Evolutionary conservation across 2,329 filamentous ascomycete species (phyloP).

Genomic region (Curvularia spicifera): DNA sequence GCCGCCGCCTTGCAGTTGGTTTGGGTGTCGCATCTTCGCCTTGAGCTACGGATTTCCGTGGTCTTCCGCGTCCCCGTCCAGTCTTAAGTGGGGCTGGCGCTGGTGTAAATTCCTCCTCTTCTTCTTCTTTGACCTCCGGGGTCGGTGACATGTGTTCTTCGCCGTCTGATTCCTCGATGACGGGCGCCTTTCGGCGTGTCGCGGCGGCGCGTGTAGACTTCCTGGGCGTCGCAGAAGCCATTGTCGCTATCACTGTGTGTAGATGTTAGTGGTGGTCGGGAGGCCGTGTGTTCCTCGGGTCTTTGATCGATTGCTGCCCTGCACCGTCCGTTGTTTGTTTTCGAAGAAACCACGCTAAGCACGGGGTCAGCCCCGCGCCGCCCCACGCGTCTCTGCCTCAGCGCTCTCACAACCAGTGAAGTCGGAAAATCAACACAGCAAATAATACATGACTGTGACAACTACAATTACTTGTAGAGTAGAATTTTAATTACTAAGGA

Average conservation of each 20-base stretch:
- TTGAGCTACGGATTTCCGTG: slow-evolving; percentile 50
- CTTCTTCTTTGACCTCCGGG: slow-evolving; percentile 59
- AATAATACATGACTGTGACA: too few species aligned
- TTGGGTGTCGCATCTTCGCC: slow-evolving; percentile 53
- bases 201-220: slow-evolving; percentile 67
- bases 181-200: slow-evolving; percentile 69
- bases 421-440: too few species aligned
- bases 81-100: slow-evolving; percentile 70
- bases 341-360: slow-evolving; percentile 29
- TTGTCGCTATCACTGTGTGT: slow-evolving; percentile 33
- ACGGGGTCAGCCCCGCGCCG: slow-evolving; percentile 28
- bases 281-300: slow-evolving; percentile 13
- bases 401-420: too few species aligned
- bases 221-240: slow-evolving; percentile 53
- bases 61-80: slow-evolving; percentile 63
- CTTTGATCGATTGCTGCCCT: slow-evolving; percentile 15
- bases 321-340: slow-evolving; percentile 25
- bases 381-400: slow-evolving; percentile 5
- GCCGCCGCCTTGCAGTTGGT: slow-evolving; percentile 54
- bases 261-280: slow-evolving; percentile 14
- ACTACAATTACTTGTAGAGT: too few species aligned
- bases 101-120: slow-evolving; percentile 82
- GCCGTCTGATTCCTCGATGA: slow-evolving; percentile 77
- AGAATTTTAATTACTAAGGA: too few species aligned
- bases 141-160: slow-evolving; percentile 71